These are phyloP conservation scores for Crithidia fasciculata DNA, from an alignment of 208 protist genomes.

Conservation along the genomic window DNA sequence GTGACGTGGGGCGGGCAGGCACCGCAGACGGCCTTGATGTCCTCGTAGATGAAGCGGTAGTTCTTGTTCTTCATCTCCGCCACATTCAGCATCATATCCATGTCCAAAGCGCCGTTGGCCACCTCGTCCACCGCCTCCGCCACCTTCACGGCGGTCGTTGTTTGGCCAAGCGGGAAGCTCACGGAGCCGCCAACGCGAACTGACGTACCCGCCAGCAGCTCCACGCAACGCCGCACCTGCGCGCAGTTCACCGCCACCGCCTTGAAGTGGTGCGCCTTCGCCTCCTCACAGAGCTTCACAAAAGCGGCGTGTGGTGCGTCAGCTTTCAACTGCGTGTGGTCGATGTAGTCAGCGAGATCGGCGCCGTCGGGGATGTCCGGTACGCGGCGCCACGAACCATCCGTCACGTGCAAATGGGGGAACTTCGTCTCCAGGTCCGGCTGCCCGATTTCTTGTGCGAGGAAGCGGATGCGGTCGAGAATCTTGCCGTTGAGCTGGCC, in stretches of 20 bases:
- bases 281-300: slow-evolving; percentile 90
- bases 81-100: slow-evolving; percentile 96
- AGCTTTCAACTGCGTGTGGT: slow-evolving; percentile 94
- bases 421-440: slow-evolving; percentile 59
- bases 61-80: slow-evolving; percentile 87
- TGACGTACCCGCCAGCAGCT: slow-evolving; percentile 52
- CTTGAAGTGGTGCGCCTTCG: slow-evolving; percentile 78
- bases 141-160: slow-evolving; percentile 78
- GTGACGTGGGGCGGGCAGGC: slow-evolving; percentile 48
- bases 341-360: slow-evolving; percentile 74
- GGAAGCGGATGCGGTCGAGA: slow-evolving; percentile 51
- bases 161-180: slow-evolving; percentile 94
- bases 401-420: slow-evolving; percentile 47
- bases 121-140: slow-evolving; percentile 79
- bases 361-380: slow-evolving; percentile 4
- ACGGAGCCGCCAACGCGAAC: slow-evolving; percentile 77
- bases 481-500: slow-evolving; percentile 67
- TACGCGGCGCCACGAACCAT: slow-evolving; percentile 58
- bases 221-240: slow-evolving; percentile 58
- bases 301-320: slow-evolving; percentile 65
- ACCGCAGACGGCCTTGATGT: slow-evolving; percentile 83
- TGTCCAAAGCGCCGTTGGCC: slow-evolving; percentile 82
- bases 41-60: slow-evolving; percentile 84
- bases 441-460: slow-evolving; percentile 42
- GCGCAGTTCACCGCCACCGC: slow-evolving; percentile 94